Evolutionary conservation across 257 asterid genomes (phyloP), one percentile per base, ranked within the genome.

Genomic region (Datura wrightii): DNA sequence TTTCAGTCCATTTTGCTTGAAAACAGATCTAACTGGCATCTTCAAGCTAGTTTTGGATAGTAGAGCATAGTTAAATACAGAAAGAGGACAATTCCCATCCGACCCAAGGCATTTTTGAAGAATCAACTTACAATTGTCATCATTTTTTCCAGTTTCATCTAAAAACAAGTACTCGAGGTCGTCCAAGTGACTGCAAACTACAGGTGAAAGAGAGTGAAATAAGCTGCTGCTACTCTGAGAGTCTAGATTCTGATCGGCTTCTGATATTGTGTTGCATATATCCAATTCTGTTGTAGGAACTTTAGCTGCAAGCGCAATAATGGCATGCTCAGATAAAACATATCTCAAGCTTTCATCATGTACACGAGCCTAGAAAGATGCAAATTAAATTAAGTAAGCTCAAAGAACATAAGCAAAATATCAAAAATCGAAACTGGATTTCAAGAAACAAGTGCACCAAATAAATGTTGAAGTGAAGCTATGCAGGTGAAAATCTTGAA

Each of bases 271-370:
- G 81, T 88, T 87, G 89, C 82, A 88, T 54, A 93, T 90, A 83
- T 91, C 95, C 58, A 70, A 85, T 88, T 91, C 93, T 31, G 91
- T 88, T 76, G 87, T 87, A 65, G 99, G 97, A 65, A 79, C 83
- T 87, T 89, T 87, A 82, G 91, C 86, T 48, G 98, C 99, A 79
- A 96, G 91, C 52, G 93, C 87, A 80, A 88, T 78, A 87, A 96
- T 90, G 8, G 97, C 97, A 76, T 90, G 93, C 87, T 96, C 99
- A n/a, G 98, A 94, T 85, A 96, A 89, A 80, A 93, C 93, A 83
- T 89, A 94, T 90, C 94, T 93, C 91, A 94, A 87, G 89, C 97
- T 92, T 90, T 96, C 99, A 89, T 96, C 99, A 89, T 96, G 99
- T 81, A 96, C 86, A 85, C 98, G 99, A 58, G 99, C 98, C 99